These are phyloP conservation scores for Lizonia empirigonia DNA, from an alignment of 2,329 filamentous ascomycete genomes.

Conservation along the genomic window DNA sequence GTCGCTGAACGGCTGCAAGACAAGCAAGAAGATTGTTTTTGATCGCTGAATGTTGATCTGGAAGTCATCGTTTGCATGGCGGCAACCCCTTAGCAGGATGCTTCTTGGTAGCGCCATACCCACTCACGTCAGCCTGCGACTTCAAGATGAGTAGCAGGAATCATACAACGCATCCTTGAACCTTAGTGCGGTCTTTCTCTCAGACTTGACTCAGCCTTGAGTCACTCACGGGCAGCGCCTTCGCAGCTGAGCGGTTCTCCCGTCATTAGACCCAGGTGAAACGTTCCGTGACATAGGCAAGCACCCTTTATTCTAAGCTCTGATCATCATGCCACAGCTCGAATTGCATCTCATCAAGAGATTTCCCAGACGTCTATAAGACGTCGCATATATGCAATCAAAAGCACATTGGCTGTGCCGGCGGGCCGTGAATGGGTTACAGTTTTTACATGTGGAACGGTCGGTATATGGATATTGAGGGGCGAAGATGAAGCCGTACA, in stretches of 20 bases:
- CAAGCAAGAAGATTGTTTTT: constrained; percentile 1
- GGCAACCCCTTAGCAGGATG: not conserved
- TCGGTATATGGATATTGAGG: constrained; percentile 30
- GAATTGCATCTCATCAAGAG: constrained; percentile 9
- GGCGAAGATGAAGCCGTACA: constrained; percentile 25
- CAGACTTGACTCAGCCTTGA: constrained; percentile 1
- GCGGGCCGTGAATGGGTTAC: constrained; percentile 34
- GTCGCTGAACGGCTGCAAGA: constrained; percentile 14
- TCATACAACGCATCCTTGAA: constrained; percentile 2
- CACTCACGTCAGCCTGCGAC: not conserved
- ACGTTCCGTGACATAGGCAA: constrained; percentile 8
- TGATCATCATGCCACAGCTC: constrained; percentile 11
- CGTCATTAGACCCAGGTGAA: constrained; percentile 7
- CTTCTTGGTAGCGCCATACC: not conserved
- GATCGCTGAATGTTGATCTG: not conserved
- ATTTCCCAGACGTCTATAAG: too few species aligned
- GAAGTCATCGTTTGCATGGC: not conserved
- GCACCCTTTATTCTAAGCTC: constrained; percentile 8
- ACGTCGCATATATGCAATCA: constrained; percentile 24
- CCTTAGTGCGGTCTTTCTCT: not conserved
- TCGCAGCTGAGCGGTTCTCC: constrained; percentile 3
- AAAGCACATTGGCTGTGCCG: constrained; percentile 21
- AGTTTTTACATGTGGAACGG: constrained; percentile 12
- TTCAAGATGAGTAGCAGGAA: not conserved
- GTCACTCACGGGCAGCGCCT: not conserved